Conservation (phyloP, 441 rosid genomes). For the Adansonia grandidieri region DNA sequence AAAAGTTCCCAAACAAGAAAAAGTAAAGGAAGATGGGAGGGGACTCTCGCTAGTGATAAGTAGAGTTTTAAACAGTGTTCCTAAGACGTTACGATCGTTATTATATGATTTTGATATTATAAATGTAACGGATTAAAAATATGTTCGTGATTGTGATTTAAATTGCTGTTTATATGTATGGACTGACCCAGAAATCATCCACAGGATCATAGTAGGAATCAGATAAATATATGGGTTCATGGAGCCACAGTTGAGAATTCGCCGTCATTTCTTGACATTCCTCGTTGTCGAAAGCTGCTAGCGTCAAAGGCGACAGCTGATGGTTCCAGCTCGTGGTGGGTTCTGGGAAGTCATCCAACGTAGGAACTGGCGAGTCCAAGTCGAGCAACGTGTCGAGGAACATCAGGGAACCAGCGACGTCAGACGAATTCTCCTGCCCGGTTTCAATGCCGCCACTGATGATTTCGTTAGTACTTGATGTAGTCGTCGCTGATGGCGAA, state of each 20-base stretch:
- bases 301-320: neutral
- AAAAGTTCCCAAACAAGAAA: neutral
- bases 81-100: too few relatives aligned
- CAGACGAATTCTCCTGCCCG: neutral
- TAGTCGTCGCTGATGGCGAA: neutral
- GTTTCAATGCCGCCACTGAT: neutral
- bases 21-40: neutral
- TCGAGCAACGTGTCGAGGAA: neutral
- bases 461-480: neutral
- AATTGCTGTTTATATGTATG: neutral
- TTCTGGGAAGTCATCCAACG: neutral
- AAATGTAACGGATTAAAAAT: too few relatives aligned
- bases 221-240: neutral
- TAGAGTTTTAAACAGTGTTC: too few relatives aligned
- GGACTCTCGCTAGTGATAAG: too few relatives aligned
- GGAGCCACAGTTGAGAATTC: neutral
- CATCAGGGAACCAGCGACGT: neutral
- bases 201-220: neutral
- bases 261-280: neutral
- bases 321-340: neutral
- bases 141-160: too few relatives aligned
- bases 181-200: constrained; percentile 16
- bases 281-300: neutral
- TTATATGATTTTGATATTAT: too few relatives aligned
- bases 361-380: neutral